Evolutionary conservation across 352 stramenopile species (phyloP), one percentile per base, ranked within the genome.

Genomic region (Globisporangium solare): DNA sequence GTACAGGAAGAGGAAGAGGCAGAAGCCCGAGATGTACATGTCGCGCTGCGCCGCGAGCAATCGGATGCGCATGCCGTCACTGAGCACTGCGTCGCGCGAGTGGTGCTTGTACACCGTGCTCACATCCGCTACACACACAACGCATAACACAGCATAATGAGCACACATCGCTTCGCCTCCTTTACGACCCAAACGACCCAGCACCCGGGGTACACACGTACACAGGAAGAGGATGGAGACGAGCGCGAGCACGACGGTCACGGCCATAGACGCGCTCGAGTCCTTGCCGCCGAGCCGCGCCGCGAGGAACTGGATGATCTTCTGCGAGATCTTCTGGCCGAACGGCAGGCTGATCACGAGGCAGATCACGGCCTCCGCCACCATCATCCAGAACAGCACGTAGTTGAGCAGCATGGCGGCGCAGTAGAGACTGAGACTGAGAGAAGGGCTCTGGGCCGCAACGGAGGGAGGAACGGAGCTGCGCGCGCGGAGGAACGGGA

Each of bases 11-110:
- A 92, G 67, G 67, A 94, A 94, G 41, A 94, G 70, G 37, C 71
- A 88, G 61, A 92, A 91, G 62, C 84, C 82, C 32, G 84, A 80
- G 57, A 94, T 92, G 79, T 94, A 94, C 81, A 92, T 90, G 61
- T 94, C 77, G 20, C 84, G 76, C 63, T 94, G 82, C 0, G 84
- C 79, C 15, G 73, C 74, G 54, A 94, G 68, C 54, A 94, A 54
- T 22, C 82, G 84, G 47, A 94, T 87, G n/a, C 84, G 82, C 61
- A 94, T 62, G 14, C 84, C 82, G 63, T 94, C 84, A 46, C 70
- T 83, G 35, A 86, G 66, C 21, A 83, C 60, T 46, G 71, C 64
- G 17, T 83, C 77, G 14, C 69, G 66, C 35, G 68, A 66, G 51
- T 88, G 75, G 62, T 92, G 74, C 61, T 85, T 86, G 71, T 88